Conservation (phyloP, 1,284 basidiomycete species). For the Ustilago bromivora region DNA sequence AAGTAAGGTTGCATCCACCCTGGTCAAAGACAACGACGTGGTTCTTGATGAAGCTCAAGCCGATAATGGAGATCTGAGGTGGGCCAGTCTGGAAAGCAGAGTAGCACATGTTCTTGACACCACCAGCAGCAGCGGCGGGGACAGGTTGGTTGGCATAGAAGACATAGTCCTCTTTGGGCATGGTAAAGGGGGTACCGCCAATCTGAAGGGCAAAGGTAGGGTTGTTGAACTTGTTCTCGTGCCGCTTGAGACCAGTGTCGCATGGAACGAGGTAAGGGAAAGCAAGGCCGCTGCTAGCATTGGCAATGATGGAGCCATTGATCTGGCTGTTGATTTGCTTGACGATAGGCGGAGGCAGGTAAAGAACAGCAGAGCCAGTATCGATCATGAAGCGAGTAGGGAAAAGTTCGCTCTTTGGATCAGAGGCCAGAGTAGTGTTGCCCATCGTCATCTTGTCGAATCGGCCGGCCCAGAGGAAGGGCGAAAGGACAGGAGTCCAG, state of each 20-base stretch:
- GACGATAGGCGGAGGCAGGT: conserved; percentile 44
- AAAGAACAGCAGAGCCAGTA: conserved; percentile 55
- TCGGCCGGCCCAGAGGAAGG: conserved; percentile 53
- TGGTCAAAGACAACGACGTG: conserved; percentile 55
- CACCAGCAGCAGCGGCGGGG: conserved; percentile 34
- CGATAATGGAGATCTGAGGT: conserved; percentile 49
- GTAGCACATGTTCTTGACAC: conserved; percentile 49
- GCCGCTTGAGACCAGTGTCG: conserved; percentile 49
- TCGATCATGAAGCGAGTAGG: conserved; percentile 55
- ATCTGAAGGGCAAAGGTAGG: conserved; percentile 43
- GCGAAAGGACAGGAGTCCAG: conserved; percentile 45
- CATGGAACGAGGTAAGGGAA: conserved; percentile 58
- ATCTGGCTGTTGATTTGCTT: conserved; percentile 51
- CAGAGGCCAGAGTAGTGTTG: conserved; percentile 24
- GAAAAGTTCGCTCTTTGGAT: conserved; percentile 19
- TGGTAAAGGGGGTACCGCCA: conserved; percentile 43
- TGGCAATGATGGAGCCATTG: conserved; percentile 33
- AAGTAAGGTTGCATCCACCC: conserved; percentile 39
- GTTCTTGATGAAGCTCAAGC: conserved; percentile 61
- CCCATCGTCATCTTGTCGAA: conserved; percentile 53
- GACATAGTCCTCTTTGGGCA: conserved; percentile 55
- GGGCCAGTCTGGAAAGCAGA: conserved; percentile 56
- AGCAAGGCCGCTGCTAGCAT: conserved; percentile 30
- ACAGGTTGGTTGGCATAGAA: conserved; percentile 58
- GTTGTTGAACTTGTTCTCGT: conserved; percentile 44